Evolutionary conservation across 495 filamentous ascomycete species (phyloP), one percentile per base, ranked within the genome.

Genomic region (Annulohypoxylon moriforme): DNA sequence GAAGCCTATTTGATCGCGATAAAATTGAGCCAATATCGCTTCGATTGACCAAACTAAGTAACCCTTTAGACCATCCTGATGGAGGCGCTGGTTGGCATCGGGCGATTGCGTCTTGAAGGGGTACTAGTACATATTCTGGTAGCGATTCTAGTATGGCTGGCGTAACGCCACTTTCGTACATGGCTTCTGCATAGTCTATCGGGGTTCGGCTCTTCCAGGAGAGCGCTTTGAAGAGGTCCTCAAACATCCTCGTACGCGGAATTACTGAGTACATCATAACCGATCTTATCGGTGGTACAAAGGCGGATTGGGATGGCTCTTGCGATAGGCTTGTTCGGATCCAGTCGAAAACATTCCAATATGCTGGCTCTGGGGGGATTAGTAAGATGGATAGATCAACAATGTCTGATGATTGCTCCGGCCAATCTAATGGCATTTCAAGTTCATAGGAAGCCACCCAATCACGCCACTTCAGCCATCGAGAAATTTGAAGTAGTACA

Each of bases 1-100:
- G 81, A 52, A 78, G 76, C 74, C 60, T 79, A 31, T 61, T 68
- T 16, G 62, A 57, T 24, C 83, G 81, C 61, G 85, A 82, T 58
- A 96, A 84, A 42, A 93, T 86, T 71, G 89, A 87, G 67, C 86
- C 87, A 27, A 96, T 82, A 75, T 99, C 96, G 42, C 94, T 91
- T 67, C 96, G 87, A 53, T 91, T 90, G 7, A 98, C 90, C 4
- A 98, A 83, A 62, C 88, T 83, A 3, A 98, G 84, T 7, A 96
- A 84, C 1, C 83, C 81, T 24, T 86, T 83, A 25, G 86, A 83
- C 94, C 94, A 98, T 1, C 86, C 88, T 0, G 90, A 87, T 18
- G 93, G 93, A 7, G 96, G 96, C 63, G 89, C 86, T 8, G 88
- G 87, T 78, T 97, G 94, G 71, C 93, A 97, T 61, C 87, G 85